phyloP scores from a whole-genome alignment of 192 early-diverging fungal species.

The Linnemannia elongata region DNA sequence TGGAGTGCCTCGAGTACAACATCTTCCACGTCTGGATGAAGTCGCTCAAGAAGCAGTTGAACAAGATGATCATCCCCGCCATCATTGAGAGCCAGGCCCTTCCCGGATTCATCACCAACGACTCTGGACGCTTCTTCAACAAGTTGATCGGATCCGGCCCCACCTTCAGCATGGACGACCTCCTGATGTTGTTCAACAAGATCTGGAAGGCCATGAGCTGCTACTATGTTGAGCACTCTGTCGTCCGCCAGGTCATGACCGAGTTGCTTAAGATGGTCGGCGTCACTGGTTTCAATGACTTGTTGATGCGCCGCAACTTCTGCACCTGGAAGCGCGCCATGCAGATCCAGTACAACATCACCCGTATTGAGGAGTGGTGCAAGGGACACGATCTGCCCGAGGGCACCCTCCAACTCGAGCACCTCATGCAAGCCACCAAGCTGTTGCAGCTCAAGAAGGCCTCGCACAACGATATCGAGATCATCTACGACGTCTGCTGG shows the following conservation, averaged over 20 bases:
- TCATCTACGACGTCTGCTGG: constrained; percentile 99
- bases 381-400: constrained; percentile 95
- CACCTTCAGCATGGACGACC: constrained; percentile 93
- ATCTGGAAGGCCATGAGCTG: constrained; percentile 96
- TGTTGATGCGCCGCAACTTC: constrained; percentile 98
- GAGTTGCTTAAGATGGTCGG: constrained; percentile 98
- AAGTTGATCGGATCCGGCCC: constrained; percentile 85
- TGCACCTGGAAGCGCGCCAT: constrained; percentile 99
- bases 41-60: constrained; percentile 94
- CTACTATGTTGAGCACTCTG: constrained; percentile 95
- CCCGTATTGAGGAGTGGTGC: constrained; percentile 99
- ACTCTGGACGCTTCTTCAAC: constrained; percentile 91
- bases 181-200: constrained; percentile 96
- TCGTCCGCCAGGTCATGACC: constrained; percentile 94
- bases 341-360: constrained; percentile 99
- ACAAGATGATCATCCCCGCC: constrained; percentile 95
- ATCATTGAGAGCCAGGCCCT: constrained; percentile 96
- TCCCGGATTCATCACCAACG: constrained; percentile 94
- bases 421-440: constrained; percentile 97
- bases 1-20: constrained; percentile 92
- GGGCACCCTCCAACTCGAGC: constrained; percentile 90
- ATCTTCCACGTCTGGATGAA: constrained; percentile 99
- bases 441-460: constrained; percentile 96
- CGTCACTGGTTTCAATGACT: constrained; percentile 95
- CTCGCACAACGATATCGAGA: constrained; percentile 88